Percentiles rank a stretch among this genome's conserved stretches.
phyloP scores from a whole-genome alignment of 164 flowering plant species.

The Stephania yunnanensis region DNA sequence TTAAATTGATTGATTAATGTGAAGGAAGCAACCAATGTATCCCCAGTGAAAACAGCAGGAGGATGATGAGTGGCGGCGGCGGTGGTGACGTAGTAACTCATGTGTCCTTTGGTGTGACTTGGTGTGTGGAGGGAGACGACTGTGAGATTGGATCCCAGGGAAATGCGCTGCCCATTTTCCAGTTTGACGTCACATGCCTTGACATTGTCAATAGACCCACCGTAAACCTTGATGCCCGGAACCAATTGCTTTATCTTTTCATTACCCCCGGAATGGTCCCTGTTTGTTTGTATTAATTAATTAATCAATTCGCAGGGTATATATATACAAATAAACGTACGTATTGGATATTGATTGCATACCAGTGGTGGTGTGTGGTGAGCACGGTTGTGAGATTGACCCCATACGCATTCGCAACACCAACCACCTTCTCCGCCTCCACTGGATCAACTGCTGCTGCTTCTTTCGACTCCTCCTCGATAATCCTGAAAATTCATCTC shows the following conservation, averaged over 20 bases:
- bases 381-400: constrained; percentile 59
- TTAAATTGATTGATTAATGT: no score
- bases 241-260: constrained; percentile 69
- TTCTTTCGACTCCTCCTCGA: constrained; percentile 69
- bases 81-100: constrained; percentile 69
- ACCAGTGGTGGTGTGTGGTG: constrained; percentile 99
- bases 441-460: constrained; percentile 95
- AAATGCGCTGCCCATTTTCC: constrained; percentile 71
- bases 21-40: constrained; percentile 54
- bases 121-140: constrained; percentile 87
- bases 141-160: constrained; percentile 46
- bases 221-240: constrained; percentile 76
- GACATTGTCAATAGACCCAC: constrained; percentile 86
- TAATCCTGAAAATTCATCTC: constrained; percentile 39
- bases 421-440: constrained; percentile 78
- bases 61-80: no score
- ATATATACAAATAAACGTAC: no score
- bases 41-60: constrained; percentile 75
- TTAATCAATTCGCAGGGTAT: no score
- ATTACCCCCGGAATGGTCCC: constrained; percentile 99
- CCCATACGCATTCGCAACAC: constrained; percentile 40
- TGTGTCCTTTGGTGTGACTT: constrained; percentile 96
- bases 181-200: constrained; percentile 70
- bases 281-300: constrained; percentile 9
- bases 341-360: no score